Base-by-base conservation (phyloP, 2,329 filamentous ascomycete species). In the Phyllosticta citribraziliensis region DNA sequence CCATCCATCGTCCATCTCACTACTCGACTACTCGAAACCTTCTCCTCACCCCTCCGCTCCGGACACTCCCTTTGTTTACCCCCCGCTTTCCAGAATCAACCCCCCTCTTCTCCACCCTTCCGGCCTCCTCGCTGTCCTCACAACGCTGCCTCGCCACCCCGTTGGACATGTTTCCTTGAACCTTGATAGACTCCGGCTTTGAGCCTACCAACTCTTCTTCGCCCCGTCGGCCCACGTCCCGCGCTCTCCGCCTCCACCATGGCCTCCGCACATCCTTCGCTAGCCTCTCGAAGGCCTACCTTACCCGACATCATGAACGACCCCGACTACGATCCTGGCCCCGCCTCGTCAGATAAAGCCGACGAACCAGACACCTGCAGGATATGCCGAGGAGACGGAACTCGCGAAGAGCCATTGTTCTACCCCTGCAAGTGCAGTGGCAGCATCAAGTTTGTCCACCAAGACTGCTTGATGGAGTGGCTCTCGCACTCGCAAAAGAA, bases 371-470 rank as follows among this genome's bases (percentile, higher is more conserved):
- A 96, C 70, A 95, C 91, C n/a, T 99, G 94, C 79, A 87, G 94
- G 64, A 99, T 99, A 79, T 99, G 94, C 76, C 85, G 95, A 67
- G 91, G 90, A 58, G 95, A 99, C 74, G 91, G 84, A 60, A 89
- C 88, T 1, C 75, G 81, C 3, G 83, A 89, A 3, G 94, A 97
- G 71, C 91, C 91, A 63, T 82, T 99, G 50, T 99, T 96, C 79
- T 94, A 95, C 72, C 94, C 94, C 5, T 99, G 94, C 86, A 97
- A 97, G 80, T 99, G 94, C 79, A 97, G 91, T 71, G 94, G 94
- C 62, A 97, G 93, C 76, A 99, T 99, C 78, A 97, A 96, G 78
- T 96, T 88, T 70, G 94, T 99, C 64, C 94, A 99, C 74, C 94
- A 99, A 75, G 89, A 95, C 73, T 99, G 94, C 73, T 78, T 99